Base-by-base conservation (phyloP, 2,329 filamentous ascomycete species). In the Stemphylium beticola region DNA sequence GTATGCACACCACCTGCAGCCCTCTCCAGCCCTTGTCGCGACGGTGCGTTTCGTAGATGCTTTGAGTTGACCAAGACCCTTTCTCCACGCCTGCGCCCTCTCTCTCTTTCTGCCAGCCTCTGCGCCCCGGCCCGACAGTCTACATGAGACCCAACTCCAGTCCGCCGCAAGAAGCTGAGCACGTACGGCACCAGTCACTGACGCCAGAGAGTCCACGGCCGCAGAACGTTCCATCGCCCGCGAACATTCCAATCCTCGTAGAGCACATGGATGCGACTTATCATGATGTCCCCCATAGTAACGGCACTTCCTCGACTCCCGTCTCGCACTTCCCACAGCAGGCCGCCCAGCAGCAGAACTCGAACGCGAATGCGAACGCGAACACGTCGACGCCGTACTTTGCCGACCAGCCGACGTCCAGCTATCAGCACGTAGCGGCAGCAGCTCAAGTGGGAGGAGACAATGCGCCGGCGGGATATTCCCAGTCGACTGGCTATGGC, bases 191-290 rank as follows among this genome's bases (percentile, higher is more conserved):
- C 77, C 83, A 86, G 74, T 83, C 83, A 62, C 77, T 88, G 69
- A 88, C 86, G 70, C 88, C 88, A 61, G 85, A 88, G 70, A 90
- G 87, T 72, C 88, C 88, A 69, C 86, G 87, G 66, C 88, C 88
- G 63, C 76, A 89, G 66, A 86, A 90, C 75, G 79, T 87, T 62
- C 83, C 87, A 62, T 84, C 87, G 74, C 86, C 87, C 48, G 82
- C 85, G 64, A 88, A 85, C 64, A 89, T 90, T 55, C 86, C 87
- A 53, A 83, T 91, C 49, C 60, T 90, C 68, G 83, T 87, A 71
- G 86, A 87, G 71, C 87, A 89, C 77, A 90, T 86, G 83, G 87
- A 91, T 76, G 85, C 86, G 49, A 78, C 83, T 65, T 88, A 89
- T 80, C 87, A 88, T 76, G 86, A 88, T 73, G 85, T 85, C 51